A percentile compares a stretch with the other conserved stretches of the same genome.
Conservation (phyloP, 2,329 filamentous ascomycete species). For the Monosporascus sp. region DNA sequence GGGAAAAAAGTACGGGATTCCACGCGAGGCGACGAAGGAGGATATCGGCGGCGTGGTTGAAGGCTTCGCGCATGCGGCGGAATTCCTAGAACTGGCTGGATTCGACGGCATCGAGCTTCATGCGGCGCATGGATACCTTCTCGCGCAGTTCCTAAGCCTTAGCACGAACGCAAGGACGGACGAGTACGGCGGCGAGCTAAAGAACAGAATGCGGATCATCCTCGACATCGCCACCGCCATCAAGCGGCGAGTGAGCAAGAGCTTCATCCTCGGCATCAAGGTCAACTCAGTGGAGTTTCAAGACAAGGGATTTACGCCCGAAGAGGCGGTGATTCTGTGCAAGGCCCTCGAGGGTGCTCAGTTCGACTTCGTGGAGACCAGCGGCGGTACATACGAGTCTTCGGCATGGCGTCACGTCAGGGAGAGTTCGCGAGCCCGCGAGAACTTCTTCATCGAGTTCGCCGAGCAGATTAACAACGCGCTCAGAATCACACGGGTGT, state of each 20-base stretch:
- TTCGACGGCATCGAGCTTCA: conserved; percentile 50
- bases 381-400: conserved; percentile 53
- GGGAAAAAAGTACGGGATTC: conserved; percentile 36
- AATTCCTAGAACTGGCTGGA: conserved; percentile 57
- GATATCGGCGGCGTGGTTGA: conserved; percentile 56
- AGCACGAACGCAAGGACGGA: conserved; percentile 47
- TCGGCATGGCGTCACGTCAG: conserved; percentile 44
- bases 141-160: conserved; percentile 47
- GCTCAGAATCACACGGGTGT: conserved; percentile 43
- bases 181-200: conserved; percentile 40
- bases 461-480: conserved; percentile 41
- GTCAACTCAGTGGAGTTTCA: conserved; percentile 52
- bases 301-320: conserved; percentile 41
- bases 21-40: conserved; percentile 44
- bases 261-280: conserved; percentile 49
- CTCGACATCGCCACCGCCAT: conserved; percentile 37
- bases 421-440: conserved; percentile 47
- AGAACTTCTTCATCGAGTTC: conserved; percentile 54
- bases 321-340: conserved; percentile 44
- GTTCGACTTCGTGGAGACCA: conserved; percentile 53
- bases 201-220: conserved; percentile 42
- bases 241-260: conserved; percentile 20
- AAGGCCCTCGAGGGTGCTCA: conserved; percentile 40
- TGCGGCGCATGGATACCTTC: conserved; percentile 49
- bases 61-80: conserved; percentile 52